phyloP scores from a whole-genome alignment of 345 rosid genomes.

The Corchorus olitorius region DNA sequence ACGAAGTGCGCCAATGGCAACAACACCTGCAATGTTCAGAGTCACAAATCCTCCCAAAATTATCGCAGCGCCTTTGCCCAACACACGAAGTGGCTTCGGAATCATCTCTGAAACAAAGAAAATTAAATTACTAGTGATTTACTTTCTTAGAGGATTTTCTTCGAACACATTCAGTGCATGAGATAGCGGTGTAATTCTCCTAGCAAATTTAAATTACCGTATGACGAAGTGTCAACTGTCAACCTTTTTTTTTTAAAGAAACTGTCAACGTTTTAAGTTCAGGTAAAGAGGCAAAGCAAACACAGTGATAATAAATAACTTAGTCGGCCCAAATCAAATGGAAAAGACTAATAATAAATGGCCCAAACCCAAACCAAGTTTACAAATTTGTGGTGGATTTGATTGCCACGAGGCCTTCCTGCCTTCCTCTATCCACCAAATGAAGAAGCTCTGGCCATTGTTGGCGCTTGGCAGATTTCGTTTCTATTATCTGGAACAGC shows the following conservation, averaged over 20 bases:
- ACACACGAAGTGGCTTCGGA: constrained; percentile 43
- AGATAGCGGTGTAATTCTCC: no score
- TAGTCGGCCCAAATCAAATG: no score
- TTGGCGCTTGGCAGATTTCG: neutral
- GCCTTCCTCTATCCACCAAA: constrained; percentile 17
- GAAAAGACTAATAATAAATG: no score
- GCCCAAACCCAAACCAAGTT: no score
- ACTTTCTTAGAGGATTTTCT: constrained; percentile 35
- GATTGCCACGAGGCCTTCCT: no score
- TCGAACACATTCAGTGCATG: constrained; percentile 44
- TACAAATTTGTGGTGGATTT: no score
- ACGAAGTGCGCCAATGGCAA: constrained; percentile 46
- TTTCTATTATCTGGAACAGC: constrained; percentile 7
- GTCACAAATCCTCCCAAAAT: constrained; percentile 47
- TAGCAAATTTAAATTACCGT: no score
- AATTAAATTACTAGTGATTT: neutral
- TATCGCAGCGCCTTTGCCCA: constrained; percentile 39
- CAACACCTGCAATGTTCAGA: constrained; percentile 42
- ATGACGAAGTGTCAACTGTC: no score
- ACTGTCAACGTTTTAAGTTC: no score
- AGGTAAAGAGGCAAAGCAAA: no score
- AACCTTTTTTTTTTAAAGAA: no score
- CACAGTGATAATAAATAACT: no score
- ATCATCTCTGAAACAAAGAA: constrained; percentile 34
- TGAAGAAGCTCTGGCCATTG: neutral